Conservation (phyloP, 805 yeast species). For the Zygosaccharomyces bisporus region DNA sequence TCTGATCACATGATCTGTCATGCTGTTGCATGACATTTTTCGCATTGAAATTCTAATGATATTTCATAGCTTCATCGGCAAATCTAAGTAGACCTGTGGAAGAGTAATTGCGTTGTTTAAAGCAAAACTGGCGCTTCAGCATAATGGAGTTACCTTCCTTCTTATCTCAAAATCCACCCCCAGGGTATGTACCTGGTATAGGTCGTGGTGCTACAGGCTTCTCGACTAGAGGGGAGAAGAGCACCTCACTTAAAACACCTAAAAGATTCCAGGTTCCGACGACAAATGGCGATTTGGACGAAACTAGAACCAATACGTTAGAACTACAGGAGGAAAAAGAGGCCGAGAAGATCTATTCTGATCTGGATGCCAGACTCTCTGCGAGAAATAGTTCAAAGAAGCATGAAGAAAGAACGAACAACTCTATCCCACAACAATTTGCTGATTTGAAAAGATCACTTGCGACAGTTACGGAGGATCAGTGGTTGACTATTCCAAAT, state of each 20-base stretch:
- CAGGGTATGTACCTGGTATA: slow-evolving; percentile 85
- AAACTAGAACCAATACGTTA: slow-evolving; percentile 15
- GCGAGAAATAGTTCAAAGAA: slow-evolving; percentile 28
- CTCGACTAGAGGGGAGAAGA: slow-evolving; percentile 69
- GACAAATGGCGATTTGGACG: slow-evolving; percentile 18
- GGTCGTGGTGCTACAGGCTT: slow-evolving; percentile 97
- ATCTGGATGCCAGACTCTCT: slow-evolving; percentile 56
- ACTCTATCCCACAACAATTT: slow-evolving; percentile 47
- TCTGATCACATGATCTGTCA: too few species aligned
- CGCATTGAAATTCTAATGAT: background rate
- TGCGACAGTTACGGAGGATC: slow-evolving; percentile 53
- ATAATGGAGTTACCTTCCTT: slow-evolving; percentile 55
- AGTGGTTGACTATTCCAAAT: slow-evolving; percentile 84
- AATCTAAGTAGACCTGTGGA: background rate
- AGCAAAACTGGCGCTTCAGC: background rate
- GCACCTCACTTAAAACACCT: slow-evolving; percentile 20
- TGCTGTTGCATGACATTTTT: too few species aligned
- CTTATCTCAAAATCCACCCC: slow-evolving; percentile 80
- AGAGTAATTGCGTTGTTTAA: background rate
- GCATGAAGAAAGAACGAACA: slow-evolving; percentile 13
- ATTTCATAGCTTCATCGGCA: background rate
- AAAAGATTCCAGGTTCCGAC: slow-evolving; percentile 25
- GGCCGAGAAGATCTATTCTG: slow-evolving; percentile 66
- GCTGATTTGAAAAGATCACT: slow-evolving; percentile 64
- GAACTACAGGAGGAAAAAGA: slow-evolving; percentile 60